These are phyloP conservation scores for Coniochaeta sp. DNA, from an alignment of 2,329 filamentous ascomycete genomes.

Conservation along the genomic window DNA sequence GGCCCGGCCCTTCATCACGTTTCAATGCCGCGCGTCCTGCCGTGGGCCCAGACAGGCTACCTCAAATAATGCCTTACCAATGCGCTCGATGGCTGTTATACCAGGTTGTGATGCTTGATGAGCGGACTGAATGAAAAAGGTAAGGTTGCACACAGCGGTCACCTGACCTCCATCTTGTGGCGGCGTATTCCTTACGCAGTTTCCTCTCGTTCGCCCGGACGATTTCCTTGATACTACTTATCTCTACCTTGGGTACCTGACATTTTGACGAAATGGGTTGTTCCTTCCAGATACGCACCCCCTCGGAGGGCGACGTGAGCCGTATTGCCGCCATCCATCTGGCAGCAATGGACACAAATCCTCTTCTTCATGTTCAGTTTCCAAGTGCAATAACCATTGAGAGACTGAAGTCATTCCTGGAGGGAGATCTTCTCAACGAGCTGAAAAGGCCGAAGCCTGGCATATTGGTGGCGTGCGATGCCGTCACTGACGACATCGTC, in stretches of 20 bases:
- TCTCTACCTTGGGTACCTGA: too few relatives aligned
- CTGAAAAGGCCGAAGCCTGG: conserved; percentile 17
- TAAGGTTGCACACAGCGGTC: neutral
- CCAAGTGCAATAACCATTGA: conserved; percentile 21
- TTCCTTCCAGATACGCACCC: neutral
- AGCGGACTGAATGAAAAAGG: too few relatives aligned
- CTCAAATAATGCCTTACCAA: neutral
- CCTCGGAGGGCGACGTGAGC: conserved; percentile 8
- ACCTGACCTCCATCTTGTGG: neutral
- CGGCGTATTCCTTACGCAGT: neutral
- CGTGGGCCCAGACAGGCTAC: neutral
- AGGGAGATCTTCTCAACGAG: conserved; percentile 21
- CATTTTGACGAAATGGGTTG: neutral
- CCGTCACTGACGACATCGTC: conserved; percentile 18
- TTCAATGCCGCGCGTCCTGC: neutral
- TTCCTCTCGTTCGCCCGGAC: neutral
- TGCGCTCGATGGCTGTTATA: too few relatives aligned
- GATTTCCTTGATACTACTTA: too few relatives aligned
- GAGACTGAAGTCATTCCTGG: conserved; percentile 22
- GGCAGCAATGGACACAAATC: conserved; percentile 29
- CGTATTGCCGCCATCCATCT: conserved; percentile 26
- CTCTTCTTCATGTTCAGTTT: conserved; percentile 31
- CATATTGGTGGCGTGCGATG: conserved; percentile 25
- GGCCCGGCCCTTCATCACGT: neutral
- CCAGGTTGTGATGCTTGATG: too few relatives aligned